Evolutionary conservation across 345 rosid species (phyloP).

Genomic region (Lenwebbia sp.): DNA sequence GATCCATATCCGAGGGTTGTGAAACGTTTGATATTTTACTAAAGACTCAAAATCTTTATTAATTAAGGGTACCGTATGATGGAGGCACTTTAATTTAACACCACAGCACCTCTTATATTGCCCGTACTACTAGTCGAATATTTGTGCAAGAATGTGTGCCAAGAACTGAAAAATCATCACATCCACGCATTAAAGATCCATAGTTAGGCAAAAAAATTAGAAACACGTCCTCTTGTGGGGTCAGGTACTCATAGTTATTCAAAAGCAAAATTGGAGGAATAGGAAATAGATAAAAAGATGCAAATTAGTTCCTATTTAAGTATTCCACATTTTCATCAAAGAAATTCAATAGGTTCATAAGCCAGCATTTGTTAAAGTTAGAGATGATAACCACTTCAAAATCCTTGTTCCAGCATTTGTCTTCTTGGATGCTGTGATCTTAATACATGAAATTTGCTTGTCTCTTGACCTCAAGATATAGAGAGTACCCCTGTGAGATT

Average conservation of each 20-base stretch:
- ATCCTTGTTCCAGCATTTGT: background rate
- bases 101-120: background rate
- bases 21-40: background rate
- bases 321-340: background rate
- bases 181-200: background rate
- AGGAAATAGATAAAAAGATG: background rate
- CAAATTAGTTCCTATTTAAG: background rate
- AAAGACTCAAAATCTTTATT: background rate
- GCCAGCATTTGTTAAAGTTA: background rate
- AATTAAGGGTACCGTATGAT: background rate
- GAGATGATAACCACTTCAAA: background rate
- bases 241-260: background rate
- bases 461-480: background rate
- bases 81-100: background rate
- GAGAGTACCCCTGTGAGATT: background rate
- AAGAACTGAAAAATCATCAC: background rate
- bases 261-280: background rate
- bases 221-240: background rate
- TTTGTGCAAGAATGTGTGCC: background rate
- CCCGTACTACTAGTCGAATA: background rate
- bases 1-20: background rate
- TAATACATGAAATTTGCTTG: background rate
- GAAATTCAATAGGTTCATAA: background rate
- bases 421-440: background rate
- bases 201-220: background rate